phyloP scores from a whole-genome alignment of 257 asterid genomes.

The Datura wrightii region DNA sequence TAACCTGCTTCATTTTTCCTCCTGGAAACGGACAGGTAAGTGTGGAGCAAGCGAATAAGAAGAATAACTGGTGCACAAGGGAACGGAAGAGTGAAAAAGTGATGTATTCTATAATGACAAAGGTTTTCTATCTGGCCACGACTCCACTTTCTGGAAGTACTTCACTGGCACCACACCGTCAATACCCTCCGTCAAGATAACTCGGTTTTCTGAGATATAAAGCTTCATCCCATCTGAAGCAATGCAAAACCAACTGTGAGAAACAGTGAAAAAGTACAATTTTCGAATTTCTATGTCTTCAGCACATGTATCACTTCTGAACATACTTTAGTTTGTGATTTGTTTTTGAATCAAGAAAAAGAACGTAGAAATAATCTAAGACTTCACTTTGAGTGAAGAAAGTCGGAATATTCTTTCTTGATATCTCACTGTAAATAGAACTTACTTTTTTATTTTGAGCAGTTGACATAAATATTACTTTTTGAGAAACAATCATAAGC shows the following conservation, averaged over 20 bases:
- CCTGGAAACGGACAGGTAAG: neutral
- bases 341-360: neutral
- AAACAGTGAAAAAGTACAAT: neutral
- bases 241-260: neutral
- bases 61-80: neutral
- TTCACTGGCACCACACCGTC: conserved; percentile 78
- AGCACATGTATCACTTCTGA: neutral
- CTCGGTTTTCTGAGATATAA: conserved; percentile 82
- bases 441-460: neutral
- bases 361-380: neutral
- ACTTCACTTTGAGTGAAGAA: neutral
- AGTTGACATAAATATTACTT: neutral
- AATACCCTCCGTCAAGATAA: conserved; percentile 91
- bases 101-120: conserved; percentile 39
- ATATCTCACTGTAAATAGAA: neutral
- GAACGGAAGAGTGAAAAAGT: neutral
- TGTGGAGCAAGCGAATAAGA: neutral
- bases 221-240: conserved; percentile 87
- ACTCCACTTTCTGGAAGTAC: conserved; percentile 78
- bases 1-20: neutral
- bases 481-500: conserved; percentile 5
- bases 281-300: neutral
- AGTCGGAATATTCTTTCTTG: neutral
- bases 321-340: neutral
- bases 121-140: conserved; percentile 79